These are phyloP conservation scores for Aspergillus udagawae DNA, from an alignment of 2,329 filamentous ascomycete genomes.

Conservation along the genomic window DNA sequence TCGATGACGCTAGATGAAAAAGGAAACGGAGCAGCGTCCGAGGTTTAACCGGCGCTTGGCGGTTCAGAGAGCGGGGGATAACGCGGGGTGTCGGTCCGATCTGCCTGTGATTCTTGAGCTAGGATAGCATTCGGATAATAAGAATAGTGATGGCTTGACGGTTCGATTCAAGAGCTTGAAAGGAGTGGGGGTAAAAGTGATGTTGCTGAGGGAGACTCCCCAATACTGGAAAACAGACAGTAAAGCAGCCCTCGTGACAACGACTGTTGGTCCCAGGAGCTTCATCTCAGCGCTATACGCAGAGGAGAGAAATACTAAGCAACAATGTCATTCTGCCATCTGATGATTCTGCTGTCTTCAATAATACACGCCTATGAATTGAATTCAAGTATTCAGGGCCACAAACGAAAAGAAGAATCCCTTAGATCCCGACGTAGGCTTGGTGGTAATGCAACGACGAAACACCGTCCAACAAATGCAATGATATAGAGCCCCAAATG, in stretches of 20 bases:
- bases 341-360: not conserved
- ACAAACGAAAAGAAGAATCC: slow-evolving; percentile 6
- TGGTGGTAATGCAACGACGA: slow-evolving; percentile 6
- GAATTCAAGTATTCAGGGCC: not conserved
- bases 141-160: not conserved
- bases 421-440: slow-evolving; percentile 1
- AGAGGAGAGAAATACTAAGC: not conserved
- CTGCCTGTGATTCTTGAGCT: not conserved
- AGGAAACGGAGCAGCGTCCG: slow-evolving; percentile 21
- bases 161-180: not conserved
- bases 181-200: not conserved
- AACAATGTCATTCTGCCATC: not conserved
- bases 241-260: not conserved
- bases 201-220: not conserved
- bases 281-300: too few relatives aligned
- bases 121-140: not conserved
- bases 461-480: slow-evolving; percentile 20
- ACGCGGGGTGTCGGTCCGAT: slow-evolving; percentile 18
- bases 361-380: not conserved
- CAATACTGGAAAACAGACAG: not conserved
- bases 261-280: too few relatives aligned
- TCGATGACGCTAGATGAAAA: slow-evolving; percentile 14
- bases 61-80: slow-evolving; percentile 1
- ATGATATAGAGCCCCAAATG: slow-evolving; percentile 9
- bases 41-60: slow-evolving; percentile 25